Conservation (phyloP, 2,329 filamentous ascomycete genomes). For the Dothistroma pini region DNA sequence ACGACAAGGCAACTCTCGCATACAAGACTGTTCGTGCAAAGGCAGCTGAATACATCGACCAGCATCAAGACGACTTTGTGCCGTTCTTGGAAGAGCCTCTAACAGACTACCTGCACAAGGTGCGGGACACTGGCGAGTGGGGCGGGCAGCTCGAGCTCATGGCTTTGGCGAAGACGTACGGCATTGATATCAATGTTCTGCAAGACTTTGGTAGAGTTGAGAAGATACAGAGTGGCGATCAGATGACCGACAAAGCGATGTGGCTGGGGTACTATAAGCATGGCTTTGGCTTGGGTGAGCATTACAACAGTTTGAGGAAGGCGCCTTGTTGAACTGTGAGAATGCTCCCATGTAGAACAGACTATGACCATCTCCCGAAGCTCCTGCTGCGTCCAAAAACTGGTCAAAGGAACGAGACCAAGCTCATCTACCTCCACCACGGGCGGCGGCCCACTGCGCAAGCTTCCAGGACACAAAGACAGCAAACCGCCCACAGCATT, state of each 20-base stretch:
- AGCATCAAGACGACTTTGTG: conserved; percentile 74
- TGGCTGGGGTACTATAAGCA: conserved; percentile 97
- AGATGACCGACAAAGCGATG: conserved; percentile 50
- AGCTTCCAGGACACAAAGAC: background rate
- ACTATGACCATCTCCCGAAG: too few species aligned
- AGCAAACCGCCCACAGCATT: background rate
- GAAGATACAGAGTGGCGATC: conserved; percentile 59
- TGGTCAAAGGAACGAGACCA: background rate
- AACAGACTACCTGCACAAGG: conserved; percentile 67
- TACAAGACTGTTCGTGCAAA: conserved; percentile 67
- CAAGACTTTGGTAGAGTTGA: conserved; percentile 78
- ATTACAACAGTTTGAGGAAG: conserved; percentile 81
- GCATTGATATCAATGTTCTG: conserved; percentile 76
- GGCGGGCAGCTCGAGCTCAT: conserved; percentile 87
- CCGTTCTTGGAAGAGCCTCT: conserved; percentile 83
- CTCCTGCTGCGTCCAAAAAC: too few species aligned
- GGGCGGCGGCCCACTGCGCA: background rate
- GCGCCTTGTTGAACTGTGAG: conserved; percentile 9
- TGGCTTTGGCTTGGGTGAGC: conserved; percentile 89
- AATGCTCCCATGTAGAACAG: too few species aligned
- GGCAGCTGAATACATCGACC: conserved; percentile 73
- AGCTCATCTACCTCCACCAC: background rate
- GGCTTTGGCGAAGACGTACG: conserved; percentile 77
- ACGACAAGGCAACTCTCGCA: conserved; percentile 15
- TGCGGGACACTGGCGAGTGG: conserved; percentile 89